Evolutionary conservation across 2,329 filamentous ascomycete genomes (phyloP).

Genomic region (Fusarium guadeloupense): DNA sequence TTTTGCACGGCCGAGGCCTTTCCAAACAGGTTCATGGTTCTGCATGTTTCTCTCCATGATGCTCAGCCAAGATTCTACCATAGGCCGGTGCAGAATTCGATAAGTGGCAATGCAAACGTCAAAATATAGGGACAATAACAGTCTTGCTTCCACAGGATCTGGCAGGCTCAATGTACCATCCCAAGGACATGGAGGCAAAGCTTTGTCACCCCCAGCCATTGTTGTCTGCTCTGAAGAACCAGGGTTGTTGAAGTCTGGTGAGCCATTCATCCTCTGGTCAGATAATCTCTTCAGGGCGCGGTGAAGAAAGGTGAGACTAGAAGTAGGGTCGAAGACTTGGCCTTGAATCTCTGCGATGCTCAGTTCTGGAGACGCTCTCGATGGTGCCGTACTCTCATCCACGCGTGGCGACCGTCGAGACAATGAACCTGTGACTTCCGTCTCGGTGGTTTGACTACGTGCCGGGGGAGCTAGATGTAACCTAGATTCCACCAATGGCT

Average conservation of each 20-base stretch:
- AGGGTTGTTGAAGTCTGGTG: background rate
- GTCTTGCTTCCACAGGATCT: background rate
- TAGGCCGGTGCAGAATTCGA: constrained; percentile 63
- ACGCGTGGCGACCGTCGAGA: background rate
- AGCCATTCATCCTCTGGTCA: background rate
- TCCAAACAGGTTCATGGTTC: background rate
- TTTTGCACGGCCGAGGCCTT: background rate
- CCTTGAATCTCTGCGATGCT: background rate
- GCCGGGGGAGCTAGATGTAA: too few species aligned
- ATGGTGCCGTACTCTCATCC: background rate
- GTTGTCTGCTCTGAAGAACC: background rate
- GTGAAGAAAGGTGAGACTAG: background rate
- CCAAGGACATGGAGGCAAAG: too few species aligned
- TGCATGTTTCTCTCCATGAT: constrained; percentile 48
- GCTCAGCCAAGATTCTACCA: constrained; percentile 58
- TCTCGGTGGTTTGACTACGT: too few species aligned
- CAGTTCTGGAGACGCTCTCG: background rate
- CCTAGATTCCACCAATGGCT: too few species aligned
- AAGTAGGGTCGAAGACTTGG: background rate
- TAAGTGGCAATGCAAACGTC: constrained; percentile 68
- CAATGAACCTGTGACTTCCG: too few species aligned
- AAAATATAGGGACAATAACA: constrained; percentile 61
- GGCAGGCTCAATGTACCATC: background rate
- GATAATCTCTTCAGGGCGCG: background rate
- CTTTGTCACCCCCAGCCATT: background rate